A percentile compares a stretch with the other conserved stretches of the same genome.
These are phyloP conservation scores for Macrolepiota dolichaula DNA, from an alignment of 768 basidiomycete genomes.

Conservation along the genomic window DNA sequence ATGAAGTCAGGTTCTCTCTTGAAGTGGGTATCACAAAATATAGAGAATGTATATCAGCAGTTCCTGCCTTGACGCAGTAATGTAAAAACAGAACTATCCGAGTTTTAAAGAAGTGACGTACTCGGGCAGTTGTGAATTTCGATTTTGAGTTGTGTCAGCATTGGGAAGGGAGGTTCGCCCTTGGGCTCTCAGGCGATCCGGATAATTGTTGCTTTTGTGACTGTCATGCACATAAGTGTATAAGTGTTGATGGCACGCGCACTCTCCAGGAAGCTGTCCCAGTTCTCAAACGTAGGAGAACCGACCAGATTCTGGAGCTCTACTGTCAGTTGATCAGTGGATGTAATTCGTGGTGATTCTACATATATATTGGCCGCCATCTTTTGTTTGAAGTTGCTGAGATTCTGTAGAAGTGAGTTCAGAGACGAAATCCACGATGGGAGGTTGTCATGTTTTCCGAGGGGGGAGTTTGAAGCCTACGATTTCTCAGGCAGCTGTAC, in stretches of 20 bases:
- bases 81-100: no score
- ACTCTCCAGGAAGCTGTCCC: neutral
- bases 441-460: no score
- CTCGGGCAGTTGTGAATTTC: neutral
- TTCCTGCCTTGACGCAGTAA: neutral
- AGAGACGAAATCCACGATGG: neutral
- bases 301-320: neutral
- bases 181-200: neutral
- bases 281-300: neutral
- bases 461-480: no score
- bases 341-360: no score
- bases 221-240: neutral
- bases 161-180: neutral
- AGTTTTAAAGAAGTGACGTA: no score
- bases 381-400: no score
- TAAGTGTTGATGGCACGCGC: neutral
- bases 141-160: neutral
- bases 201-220: neutral
- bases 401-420: no score
- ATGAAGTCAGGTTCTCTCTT: neutral
- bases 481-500: no score
- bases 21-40: no score
- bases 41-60: neutral
- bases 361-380: no score
- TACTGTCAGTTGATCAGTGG: no score